Percentiles rank a stretch among this genome's conserved stretches.
Conservation (phyloP, 2,329 filamentous ascomycete species). For the Incumbomyces lentus region DNA sequence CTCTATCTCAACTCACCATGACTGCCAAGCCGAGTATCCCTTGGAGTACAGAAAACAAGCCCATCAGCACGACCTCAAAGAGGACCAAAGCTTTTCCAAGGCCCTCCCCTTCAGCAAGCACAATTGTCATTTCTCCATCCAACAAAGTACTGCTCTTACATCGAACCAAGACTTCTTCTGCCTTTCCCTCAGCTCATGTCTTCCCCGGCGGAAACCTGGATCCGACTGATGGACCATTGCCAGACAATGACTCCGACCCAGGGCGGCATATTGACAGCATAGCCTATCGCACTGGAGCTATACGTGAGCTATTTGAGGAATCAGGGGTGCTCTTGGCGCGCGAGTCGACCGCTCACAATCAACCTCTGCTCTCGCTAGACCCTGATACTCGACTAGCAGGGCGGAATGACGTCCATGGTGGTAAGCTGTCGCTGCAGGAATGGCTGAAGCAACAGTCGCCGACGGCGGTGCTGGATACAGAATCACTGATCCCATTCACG, state of each 20-base stretch:
- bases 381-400: conserved; percentile 55
- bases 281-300: conserved; percentile 69
- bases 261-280: conserved; percentile 58
- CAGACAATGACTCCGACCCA: conserved; percentile 33
- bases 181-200: conserved; percentile 86
- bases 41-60: conserved; percentile 6
- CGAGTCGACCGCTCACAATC: conserved; percentile 28
- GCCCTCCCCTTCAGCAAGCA: conserved; percentile 39
- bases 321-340: conserved; percentile 73
- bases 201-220: conserved; percentile 81
- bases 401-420: conserved; percentile 57
- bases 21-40: conserved; percentile 4
- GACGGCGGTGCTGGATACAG: conserved; percentile 45
- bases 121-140: conserved; percentile 71
- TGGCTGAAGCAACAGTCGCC: conserved; percentile 44
- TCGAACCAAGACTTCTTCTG: conserved; percentile 68
- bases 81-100: conserved; percentile 9
- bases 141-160: conserved; percentile 85
- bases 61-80: conserved; percentile 17
- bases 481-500: conserved; percentile 66
- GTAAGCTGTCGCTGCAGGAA: conserved; percentile 53
- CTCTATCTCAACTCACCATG: background rate
- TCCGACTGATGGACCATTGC: conserved; percentile 60
- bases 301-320: conserved; percentile 92
- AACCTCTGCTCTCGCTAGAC: conserved; percentile 46